A percentile compares a stretch with the other conserved stretches of the same genome.
Conservation (phyloP, 768 basidiomycete genomes). For the Fistulinella prunicolor region DNA sequence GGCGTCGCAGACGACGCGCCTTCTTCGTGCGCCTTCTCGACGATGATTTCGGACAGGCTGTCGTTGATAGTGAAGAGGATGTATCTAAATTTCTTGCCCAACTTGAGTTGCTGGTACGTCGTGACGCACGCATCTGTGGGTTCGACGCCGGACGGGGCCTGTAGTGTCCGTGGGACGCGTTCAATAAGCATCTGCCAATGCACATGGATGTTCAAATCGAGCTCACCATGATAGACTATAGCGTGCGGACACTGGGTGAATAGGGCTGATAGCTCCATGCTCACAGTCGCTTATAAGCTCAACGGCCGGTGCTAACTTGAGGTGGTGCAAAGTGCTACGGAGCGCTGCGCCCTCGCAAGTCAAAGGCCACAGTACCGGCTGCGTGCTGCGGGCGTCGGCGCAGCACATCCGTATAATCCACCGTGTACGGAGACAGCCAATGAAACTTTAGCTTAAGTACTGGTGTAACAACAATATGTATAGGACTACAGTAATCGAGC, state of each 20-base stretch:
- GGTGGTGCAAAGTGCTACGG: background rate
- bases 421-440: background rate
- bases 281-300: constrained; percentile 12
- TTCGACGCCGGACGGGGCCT: constrained; percentile 34
- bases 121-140: constrained; percentile 53
- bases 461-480: constrained; percentile 3
- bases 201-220: background rate
- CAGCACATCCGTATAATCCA: too few relatives aligned
- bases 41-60: constrained; percentile 67
- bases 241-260: too few relatives aligned
- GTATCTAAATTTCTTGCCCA: constrained; percentile 64
- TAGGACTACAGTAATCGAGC: background rate
- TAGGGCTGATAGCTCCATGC: too few relatives aligned
- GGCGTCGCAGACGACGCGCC: too few relatives aligned
- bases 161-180: too few relatives aligned
- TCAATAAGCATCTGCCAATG: constrained; percentile 17
- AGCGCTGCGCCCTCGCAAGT: constrained; percentile 5
- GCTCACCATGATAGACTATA: constrained; percentile 26
- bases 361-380: too few relatives aligned
- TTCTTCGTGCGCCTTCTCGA: constrained; percentile 57
- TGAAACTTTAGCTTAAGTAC: background rate
- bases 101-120: constrained; percentile 22
- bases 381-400: too few relatives aligned
- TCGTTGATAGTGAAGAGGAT: constrained; percentile 73
- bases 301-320: background rate